A percentile compares a stretch with the other conserved stretches of the same genome.
Evolutionary conservation across 306 rosid species (phyloP).

Genomic region (Cucumis melo): DNA sequence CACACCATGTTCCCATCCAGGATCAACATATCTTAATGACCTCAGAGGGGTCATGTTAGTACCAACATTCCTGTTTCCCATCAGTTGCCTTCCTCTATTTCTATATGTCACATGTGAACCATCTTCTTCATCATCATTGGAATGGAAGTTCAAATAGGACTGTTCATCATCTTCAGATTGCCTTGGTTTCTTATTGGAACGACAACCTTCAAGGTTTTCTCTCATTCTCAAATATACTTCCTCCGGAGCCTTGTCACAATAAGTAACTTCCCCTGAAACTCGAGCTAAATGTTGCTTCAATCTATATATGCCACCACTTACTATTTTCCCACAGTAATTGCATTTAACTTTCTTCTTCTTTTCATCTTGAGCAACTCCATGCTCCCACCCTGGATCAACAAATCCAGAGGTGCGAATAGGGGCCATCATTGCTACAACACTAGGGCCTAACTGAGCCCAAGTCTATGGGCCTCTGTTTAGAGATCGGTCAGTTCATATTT

Average conservation of each 20-base stretch:
- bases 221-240: slow-evolving; percentile 82
- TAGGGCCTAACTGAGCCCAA: not conserved
- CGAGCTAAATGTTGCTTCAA: slow-evolving; percentile 97
- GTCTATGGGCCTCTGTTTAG: slow-evolving; percentile 7
- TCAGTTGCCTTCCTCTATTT: slow-evolving; percentile 71
- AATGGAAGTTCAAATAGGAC: slow-evolving; percentile 49
- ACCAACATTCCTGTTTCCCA: slow-evolving; percentile 40
- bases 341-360: slow-evolving; percentile 94
- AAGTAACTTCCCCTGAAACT: slow-evolving; percentile 92
- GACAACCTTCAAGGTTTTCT: slow-evolving; percentile 77
- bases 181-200: slow-evolving; percentile 69
- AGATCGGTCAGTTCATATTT: no score
- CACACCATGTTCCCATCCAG: slow-evolving; percentile 99
- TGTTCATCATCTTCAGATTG: slow-evolving; percentile 46
- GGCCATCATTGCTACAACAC: slow-evolving; percentile 27
- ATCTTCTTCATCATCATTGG: slow-evolving; percentile 63
- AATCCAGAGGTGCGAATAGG: slow-evolving; percentile 68
- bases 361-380: slow-evolving; percentile 89
- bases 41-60: slow-evolving; percentile 62
- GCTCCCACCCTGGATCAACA: slow-evolving; percentile 98
- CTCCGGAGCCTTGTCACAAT: slow-evolving; percentile 91
- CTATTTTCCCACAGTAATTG: slow-evolving; percentile 93
- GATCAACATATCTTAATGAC: slow-evolving; percentile 83
- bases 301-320: slow-evolving; percentile 94
- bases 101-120: slow-evolving; percentile 52